Evolutionary conservation across 495 filamentous ascomycete species (phyloP), one percentile per base, ranked within the genome.

Genomic region (Hypoxylon subgilvum): DNA sequence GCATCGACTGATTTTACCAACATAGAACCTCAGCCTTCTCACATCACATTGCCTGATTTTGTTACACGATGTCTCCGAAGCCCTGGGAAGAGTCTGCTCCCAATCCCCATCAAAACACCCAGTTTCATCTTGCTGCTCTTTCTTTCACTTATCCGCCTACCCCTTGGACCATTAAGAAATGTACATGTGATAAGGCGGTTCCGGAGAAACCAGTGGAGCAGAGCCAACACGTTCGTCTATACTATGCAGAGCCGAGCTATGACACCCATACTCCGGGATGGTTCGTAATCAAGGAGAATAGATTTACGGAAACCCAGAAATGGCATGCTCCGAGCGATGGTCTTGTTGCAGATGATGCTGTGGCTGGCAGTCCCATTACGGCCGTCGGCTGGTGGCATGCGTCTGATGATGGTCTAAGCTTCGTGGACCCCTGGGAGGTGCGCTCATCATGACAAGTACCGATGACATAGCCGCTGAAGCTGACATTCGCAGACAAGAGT

Each of bases 291-390:
- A 52, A 42, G 23, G 49, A 52, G 8, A 52, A 35, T 3, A 41
- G 49, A 32, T 42, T 30, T 21, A 30, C 19, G 6, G 12, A 10
- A 14, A 35, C 6, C 7, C 36, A 35, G 14, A 12, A 34, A 21
- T 52, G 49, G 49, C 36, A 52, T 22, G 36, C 36, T 10, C 25
- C 49, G 25, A 42, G 35, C 21, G 49, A 52, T 32, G 36, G 32
- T 8, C 10, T 52, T 1, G 36, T 52, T 3, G 49, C 49, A 8
- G 49, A 52, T 21, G 36, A 52, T 25, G 49, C 49, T 42, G 13
- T 13, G 2, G 9, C 36, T 2, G 35, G 49, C 14, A 52, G 49
- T 16, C 12, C 49, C 32, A 36, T 52, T 2, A 31, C 30, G 12
- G 35, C 49, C 5, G 30, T 52, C 27, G 49, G 49, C 4, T 52